A percentile compares a stretch with the other conserved stretches of the same genome.
These are phyloP conservation scores for Hyaloscypha bicolor DNA, from an alignment of 495 filamentous ascomycete genomes.

Conservation along the genomic window DNA sequence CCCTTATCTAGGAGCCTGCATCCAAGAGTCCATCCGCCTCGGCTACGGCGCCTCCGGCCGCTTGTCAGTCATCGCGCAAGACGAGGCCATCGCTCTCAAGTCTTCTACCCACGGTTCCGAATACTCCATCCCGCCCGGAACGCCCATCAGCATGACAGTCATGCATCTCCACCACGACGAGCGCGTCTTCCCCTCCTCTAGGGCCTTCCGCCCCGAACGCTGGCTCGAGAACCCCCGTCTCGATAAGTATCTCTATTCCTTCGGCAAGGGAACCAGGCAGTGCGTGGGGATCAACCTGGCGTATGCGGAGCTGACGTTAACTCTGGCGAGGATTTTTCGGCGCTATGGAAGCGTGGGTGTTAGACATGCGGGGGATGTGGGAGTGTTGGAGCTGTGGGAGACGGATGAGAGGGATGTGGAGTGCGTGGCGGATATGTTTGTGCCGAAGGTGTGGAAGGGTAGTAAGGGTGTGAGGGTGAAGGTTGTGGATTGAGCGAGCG, in stretches of 20 bases:
- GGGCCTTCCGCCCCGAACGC: slow-evolving; percentile 50
- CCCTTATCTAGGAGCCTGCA: slow-evolving; percentile 48
- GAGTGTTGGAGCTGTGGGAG: slow-evolving; percentile 22
- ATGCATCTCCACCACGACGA: slow-evolving; percentile 44
- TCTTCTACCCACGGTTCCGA: slow-evolving; percentile 29
- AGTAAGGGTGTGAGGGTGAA: slow-evolving; percentile 22
- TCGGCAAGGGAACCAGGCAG: slow-evolving; percentile 48
- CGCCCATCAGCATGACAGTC: slow-evolving; percentile 45
- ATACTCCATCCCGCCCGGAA: slow-evolving; percentile 37
- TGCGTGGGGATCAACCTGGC: slow-evolving; percentile 56
- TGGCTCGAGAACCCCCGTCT: slow-evolving; percentile 43
- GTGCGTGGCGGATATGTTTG: slow-evolving; percentile 19
- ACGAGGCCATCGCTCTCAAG: slow-evolving; percentile 25
- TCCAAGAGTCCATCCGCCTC: slow-evolving; percentile 46
- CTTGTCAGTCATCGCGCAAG: slow-evolving; percentile 30
- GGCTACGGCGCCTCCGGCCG: slow-evolving; percentile 42
- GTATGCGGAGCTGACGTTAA: slow-evolving; percentile 45
- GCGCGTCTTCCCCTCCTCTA: slow-evolving; percentile 48
- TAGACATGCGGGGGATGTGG: slow-evolving; percentile 4
- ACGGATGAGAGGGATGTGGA: slow-evolving; percentile 21
- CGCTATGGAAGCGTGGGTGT: slow-evolving; percentile 26
- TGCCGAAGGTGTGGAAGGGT: slow-evolving; percentile 21
- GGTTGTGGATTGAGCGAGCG: slow-evolving; percentile 4
- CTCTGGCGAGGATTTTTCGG: slow-evolving; percentile 38
- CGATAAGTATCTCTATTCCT: slow-evolving; percentile 49